A percentile compares a stretch with the other conserved stretches of the same genome.
Conservation (phyloP, 306 rosid species). For the Senna siamea region DNA sequence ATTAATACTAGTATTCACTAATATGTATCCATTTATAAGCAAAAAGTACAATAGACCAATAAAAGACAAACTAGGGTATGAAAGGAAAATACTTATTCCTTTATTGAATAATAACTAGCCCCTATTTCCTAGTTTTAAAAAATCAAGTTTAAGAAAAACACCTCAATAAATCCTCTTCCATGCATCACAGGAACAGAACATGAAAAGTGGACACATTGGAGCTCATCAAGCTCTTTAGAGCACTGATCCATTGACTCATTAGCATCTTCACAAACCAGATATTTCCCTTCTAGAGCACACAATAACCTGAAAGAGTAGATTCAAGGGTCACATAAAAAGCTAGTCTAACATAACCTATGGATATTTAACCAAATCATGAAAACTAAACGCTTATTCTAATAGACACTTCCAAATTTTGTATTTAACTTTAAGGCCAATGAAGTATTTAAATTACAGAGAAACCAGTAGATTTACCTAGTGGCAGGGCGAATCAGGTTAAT, state of each 20-base stretch:
- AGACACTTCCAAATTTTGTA: background rate
- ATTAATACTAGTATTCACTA: no score
- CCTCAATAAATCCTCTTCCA: conserved; percentile 96
- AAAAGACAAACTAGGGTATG: no score
- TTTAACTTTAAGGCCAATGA: conserved; percentile 10
- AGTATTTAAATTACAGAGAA: conserved; percentile 19
- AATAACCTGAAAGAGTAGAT: conserved; percentile 59
- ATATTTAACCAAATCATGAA: background rate
- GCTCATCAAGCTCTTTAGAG: conserved; percentile 56
- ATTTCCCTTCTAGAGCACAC: conserved; percentile 86
- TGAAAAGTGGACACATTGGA: conserved; percentile 66
- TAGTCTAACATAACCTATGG: background rate
- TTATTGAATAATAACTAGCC: background rate
- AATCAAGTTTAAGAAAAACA: conserved; percentile 37
- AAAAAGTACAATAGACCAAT: no score
- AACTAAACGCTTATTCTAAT: background rate
- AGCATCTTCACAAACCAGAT: conserved; percentile 65
- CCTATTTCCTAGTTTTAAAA: background rate
- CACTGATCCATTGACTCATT: conserved; percentile 49
- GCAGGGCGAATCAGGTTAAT: conserved; percentile 63
- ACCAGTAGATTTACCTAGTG: conserved; percentile 57
- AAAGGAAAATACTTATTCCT: background rate
- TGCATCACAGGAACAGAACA: conserved; percentile 66
- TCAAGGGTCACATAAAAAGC: background rate
- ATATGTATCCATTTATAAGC: no score